A percentile compares a stretch with the other conserved stretches of the same genome.
These are phyloP conservation scores for Rhodotorula sp. DNA, from an alignment of 1,284 basidiomycete genomes.

Conservation along the genomic window DNA sequence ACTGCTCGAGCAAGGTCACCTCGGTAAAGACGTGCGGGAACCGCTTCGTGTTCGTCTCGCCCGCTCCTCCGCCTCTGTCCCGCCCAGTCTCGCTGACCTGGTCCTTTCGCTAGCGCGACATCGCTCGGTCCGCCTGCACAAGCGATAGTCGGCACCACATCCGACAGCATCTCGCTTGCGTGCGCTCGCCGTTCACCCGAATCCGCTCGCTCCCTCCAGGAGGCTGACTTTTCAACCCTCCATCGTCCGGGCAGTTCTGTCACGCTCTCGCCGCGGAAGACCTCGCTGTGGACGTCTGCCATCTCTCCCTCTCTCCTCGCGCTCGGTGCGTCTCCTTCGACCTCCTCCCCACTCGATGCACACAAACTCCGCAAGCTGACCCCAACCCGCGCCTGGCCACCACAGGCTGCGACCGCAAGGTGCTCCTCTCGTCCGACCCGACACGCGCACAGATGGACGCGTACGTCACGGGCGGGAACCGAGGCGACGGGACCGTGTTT, in stretches of 20 bases:
- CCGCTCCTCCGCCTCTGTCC: neutral
- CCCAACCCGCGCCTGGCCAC: fast-evolving
- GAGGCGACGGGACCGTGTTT: slow-evolving; percentile 39
- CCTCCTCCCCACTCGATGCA: no score
- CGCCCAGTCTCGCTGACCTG: neutral
- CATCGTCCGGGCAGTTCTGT: no score
- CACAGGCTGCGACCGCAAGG: slow-evolving; percentile 38
- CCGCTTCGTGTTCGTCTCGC: slow-evolving; percentile 18
- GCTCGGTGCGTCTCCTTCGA: slow-evolving; percentile 18
- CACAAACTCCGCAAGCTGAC: neutral
- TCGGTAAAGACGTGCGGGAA: slow-evolving; percentile 17
- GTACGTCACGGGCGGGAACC: slow-evolving; percentile 28
- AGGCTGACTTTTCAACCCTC: no score
- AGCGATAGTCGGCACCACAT: slow-evolving; percentile 32
- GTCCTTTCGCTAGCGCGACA: slow-evolving; percentile 21
- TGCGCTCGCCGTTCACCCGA: no score
- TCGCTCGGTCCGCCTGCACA: slow-evolving; percentile 36
- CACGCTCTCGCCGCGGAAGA: slow-evolving; percentile 37
- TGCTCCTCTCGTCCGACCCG: slow-evolving; percentile 25
- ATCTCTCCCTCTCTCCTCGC: slow-evolving; percentile 28
- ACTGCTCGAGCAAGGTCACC: slow-evolving; percentile 30
- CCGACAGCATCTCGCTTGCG: slow-evolving; percentile 34
- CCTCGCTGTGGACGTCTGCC: slow-evolving; percentile 37
- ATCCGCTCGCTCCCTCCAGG: no score
- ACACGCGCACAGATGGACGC: slow-evolving; percentile 12